Percentiles rank a stretch among this genome's conserved stretches.
These are phyloP conservation scores for Panicum virgatum DNA, from an alignment of 202 grass and related monocot genomes.

Conservation along the genomic window DNA sequence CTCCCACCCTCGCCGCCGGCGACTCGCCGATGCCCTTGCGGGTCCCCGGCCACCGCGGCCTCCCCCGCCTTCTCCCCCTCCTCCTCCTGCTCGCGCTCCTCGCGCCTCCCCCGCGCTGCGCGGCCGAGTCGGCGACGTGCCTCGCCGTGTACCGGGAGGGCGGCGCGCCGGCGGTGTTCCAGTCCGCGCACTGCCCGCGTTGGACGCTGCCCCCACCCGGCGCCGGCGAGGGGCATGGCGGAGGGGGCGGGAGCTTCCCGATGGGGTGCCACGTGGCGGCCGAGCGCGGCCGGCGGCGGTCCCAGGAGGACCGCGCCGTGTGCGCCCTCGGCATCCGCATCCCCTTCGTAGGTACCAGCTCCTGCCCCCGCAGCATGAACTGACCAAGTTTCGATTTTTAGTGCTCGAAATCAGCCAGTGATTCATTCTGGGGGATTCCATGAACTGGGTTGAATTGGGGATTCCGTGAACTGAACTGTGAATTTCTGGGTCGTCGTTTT, in stretches of 20 bases:
- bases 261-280: slow-evolving; percentile 58
- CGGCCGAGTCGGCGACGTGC: slow-evolving; percentile 70
- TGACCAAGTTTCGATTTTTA: not conserved
- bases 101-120: slow-evolving; percentile 13
- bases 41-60: slow-evolving; percentile 24
- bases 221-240: slow-evolving; percentile 9
- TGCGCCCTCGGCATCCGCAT: slow-evolving; percentile 85
- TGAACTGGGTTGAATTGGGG: not conserved
- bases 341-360: slow-evolving; percentile 54
- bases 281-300: slow-evolving; percentile 63
- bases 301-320: slow-evolving; percentile 83
- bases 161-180: slow-evolving; percentile 83
- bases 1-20: not conserved
- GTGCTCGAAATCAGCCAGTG: not conserved
- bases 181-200: slow-evolving; percentile 75
- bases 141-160: slow-evolving; percentile 80
- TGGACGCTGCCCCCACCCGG: slow-evolving; percentile 60
- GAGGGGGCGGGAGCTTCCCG: not conserved
- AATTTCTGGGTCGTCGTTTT: not conserved
- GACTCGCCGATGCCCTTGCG: slow-evolving; percentile 27
- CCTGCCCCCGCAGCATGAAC: not conserved
- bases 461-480: not conserved
- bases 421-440: not conserved
- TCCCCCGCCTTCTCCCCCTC: not conserved
- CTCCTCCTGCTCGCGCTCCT: slow-evolving; percentile 23